A percentile compares a stretch with the other conserved stretches of the same genome.
phyloP scores from a whole-genome alignment of 371 early-diverging fungal species.

The Apophysomyces trapeziformis region DNA sequence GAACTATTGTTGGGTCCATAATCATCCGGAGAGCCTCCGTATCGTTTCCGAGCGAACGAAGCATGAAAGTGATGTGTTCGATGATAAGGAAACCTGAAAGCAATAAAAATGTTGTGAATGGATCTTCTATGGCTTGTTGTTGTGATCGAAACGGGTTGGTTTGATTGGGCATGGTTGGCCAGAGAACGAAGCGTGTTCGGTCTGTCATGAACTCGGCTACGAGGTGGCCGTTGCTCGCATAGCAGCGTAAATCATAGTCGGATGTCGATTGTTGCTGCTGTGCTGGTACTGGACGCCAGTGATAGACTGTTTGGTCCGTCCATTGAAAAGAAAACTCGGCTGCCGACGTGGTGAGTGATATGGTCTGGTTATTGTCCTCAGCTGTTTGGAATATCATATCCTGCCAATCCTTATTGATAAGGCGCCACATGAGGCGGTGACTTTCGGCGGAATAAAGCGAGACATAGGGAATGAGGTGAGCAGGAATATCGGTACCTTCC shows the following conservation, averaged over 20 bases:
- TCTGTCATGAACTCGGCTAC: slow-evolving; percentile 16
- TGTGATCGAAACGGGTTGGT: slow-evolving; percentile 16
- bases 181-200: slow-evolving; percentile 10
- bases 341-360: slow-evolving; percentile 31
- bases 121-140: slow-evolving; percentile 17
- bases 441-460: slow-evolving; percentile 24
- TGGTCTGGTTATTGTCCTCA: slow-evolving; percentile 7
- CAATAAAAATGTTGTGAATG: slow-evolving; percentile 31
- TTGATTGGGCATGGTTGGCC: slow-evolving; percentile 9
- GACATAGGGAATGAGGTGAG: slow-evolving; percentile 17
- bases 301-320: slow-evolving; percentile 16
- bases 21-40: slow-evolving; percentile 35
- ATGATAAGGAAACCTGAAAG: slow-evolving; percentile 34
- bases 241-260: slow-evolving; percentile 19
- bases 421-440: slow-evolving; percentile 28
- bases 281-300: slow-evolving; percentile 23
- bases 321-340: slow-evolving; percentile 25
- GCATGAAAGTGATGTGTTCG: slow-evolving; percentile 27
- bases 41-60: slow-evolving; percentile 36
- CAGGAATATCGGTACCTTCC: slow-evolving; percentile 9
- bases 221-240: slow-evolving; percentile 13
- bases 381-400: slow-evolving; percentile 23
- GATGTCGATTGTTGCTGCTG: slow-evolving; percentile 14
- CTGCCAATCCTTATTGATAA: slow-evolving; percentile 36
- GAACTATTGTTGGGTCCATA: slow-evolving; percentile 13